These are phyloP conservation scores for Alternaria triticina DNA, from an alignment of 2,329 filamentous ascomycete species.

Conservation along the genomic window DNA sequence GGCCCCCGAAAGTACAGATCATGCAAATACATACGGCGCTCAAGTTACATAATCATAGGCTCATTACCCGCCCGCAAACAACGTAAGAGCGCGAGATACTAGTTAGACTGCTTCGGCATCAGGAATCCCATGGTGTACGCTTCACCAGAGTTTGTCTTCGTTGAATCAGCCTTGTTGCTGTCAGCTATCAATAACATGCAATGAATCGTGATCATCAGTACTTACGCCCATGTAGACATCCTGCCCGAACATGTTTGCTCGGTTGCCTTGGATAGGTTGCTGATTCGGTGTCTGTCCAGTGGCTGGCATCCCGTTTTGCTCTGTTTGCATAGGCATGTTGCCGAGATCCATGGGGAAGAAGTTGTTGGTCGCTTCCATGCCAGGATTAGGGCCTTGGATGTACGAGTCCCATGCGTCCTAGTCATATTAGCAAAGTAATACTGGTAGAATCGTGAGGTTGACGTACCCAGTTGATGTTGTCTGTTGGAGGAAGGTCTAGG, in stretches of 20 bases:
- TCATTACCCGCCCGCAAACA: neutral
- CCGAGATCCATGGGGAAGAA: conserved; percentile 55
- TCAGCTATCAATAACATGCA: conserved; percentile 11
- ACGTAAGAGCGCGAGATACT: neutral
- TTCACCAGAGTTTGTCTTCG: conserved; percentile 30
- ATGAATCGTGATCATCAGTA: conserved; percentile 7
- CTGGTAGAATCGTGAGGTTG: neutral
- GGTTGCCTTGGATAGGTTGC: conserved; percentile 25
- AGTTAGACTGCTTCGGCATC: conserved; percentile 29
- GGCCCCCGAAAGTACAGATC: neutral
- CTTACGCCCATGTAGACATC: conserved; percentile 51
- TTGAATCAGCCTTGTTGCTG: conserved; percentile 27
- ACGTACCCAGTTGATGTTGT: conserved; percentile 69
- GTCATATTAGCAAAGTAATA: conserved; percentile 10
- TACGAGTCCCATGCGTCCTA: conserved; percentile 71
- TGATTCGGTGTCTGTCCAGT: conserved; percentile 17
- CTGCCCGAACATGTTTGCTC: conserved; percentile 39
- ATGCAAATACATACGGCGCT: neutral
- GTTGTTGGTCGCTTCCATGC: conserved; percentile 48
- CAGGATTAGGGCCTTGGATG: conserved; percentile 66
- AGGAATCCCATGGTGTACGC: conserved; percentile 39
- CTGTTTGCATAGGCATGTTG: conserved; percentile 43
- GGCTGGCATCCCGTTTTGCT: conserved; percentile 26
- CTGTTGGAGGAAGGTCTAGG: conserved; percentile 58
- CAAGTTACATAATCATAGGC: neutral